Evolutionary conservation across 306 rosid species (phyloP).

Genomic region (Cucurbita argyrosperma): DNA sequence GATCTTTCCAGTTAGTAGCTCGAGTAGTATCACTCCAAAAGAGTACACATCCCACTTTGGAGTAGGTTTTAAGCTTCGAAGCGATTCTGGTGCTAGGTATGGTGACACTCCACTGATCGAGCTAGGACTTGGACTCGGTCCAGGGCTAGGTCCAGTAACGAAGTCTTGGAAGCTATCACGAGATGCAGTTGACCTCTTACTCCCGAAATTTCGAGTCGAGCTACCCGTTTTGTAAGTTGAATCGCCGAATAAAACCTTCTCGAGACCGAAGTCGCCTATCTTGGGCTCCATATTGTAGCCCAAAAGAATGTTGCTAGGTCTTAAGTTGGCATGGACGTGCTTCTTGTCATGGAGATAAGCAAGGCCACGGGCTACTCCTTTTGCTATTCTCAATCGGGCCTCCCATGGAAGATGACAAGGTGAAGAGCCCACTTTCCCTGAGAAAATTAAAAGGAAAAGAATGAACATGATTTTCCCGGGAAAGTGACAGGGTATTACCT

Average conservation of each 20-base stretch:
- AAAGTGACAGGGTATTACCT: not conserved
- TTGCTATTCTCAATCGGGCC: slow-evolving; percentile 60
- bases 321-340: slow-evolving; percentile 85
- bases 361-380: slow-evolving; percentile 89
- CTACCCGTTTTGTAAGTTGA: slow-evolving; percentile 1
- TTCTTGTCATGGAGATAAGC: slow-evolving; percentile 88
- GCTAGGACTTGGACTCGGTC: slow-evolving; percentile 94
- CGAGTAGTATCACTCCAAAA: slow-evolving; percentile 74
- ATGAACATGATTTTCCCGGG: not conserved
- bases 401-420: slow-evolving; percentile 99
- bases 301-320: slow-evolving; percentile 75
- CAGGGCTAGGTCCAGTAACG: slow-evolving; percentile 55
- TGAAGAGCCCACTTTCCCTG: slow-evolving; percentile 87
- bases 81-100: slow-evolving; percentile 67
- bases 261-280: slow-evolving; percentile 86
- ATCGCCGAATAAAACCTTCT: slow-evolving; percentile 12
- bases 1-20: slow-evolving; percentile 68
- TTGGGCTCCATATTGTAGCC: slow-evolving; percentile 71
- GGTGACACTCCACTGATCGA: slow-evolving; percentile 44
- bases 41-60: slow-evolving; percentile 92
- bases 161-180: slow-evolving; percentile 60
- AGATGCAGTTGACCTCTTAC: slow-evolving; percentile 68
- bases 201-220: slow-evolving; percentile 54
- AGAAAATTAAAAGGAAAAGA: not conserved
- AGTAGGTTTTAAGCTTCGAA: slow-evolving; percentile 65